Percentiles rank a stretch among this genome's conserved stretches.
These are phyloP conservation scores for Pisolithus albus DNA, from an alignment of 768 basidiomycete species.

Conservation along the genomic window DNA sequence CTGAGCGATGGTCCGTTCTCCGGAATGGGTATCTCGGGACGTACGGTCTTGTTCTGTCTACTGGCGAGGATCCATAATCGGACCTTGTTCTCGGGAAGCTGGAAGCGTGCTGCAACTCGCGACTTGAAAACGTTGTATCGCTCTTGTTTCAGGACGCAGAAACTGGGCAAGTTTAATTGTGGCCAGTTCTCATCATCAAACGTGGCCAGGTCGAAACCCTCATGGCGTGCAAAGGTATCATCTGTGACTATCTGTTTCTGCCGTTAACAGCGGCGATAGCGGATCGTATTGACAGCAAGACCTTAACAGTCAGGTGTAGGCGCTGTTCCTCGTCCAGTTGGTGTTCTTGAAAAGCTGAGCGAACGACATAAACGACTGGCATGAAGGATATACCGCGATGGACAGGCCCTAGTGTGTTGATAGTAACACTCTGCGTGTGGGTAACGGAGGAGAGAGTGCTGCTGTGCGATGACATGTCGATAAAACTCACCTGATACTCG, in stretches of 20 bases:
- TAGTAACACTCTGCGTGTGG: too few species aligned
- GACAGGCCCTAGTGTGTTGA: conserved; percentile 39
- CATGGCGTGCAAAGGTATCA: conserved; percentile 87
- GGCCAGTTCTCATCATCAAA: conserved; percentile 99
- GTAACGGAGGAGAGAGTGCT: too few species aligned
- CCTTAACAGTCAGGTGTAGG: conserved; percentile 94
- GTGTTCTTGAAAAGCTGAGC: conserved; percentile 49
- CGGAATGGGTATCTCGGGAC: conserved; percentile 93
- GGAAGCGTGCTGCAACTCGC: conserved; percentile 84
- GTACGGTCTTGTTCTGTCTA: conserved; percentile 97
- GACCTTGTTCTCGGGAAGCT: conserved; percentile 79
- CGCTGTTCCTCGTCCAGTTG: conserved; percentile 97
- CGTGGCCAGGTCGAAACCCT: conserved; percentile 95
- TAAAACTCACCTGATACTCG: too few species aligned
- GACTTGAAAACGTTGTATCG: conserved; percentile 89
- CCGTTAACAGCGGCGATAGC: background rate
- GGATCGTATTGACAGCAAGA: conserved; percentile 16
- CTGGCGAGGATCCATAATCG: conserved; percentile 98
- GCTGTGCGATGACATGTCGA: too few species aligned
- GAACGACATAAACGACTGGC: conserved; percentile 1
- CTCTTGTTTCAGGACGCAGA: conserved; percentile 93
- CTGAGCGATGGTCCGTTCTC: conserved; percentile 91
- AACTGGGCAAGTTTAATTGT: conserved; percentile 87
- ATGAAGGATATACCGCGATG: conserved; percentile 70
- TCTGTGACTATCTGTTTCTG: conserved; percentile 79